Evolutionary conservation across 768 basidiomycete genomes (phyloP), one percentile per base, ranked within the genome.

Genomic region (Trametopsis cervina): DNA sequence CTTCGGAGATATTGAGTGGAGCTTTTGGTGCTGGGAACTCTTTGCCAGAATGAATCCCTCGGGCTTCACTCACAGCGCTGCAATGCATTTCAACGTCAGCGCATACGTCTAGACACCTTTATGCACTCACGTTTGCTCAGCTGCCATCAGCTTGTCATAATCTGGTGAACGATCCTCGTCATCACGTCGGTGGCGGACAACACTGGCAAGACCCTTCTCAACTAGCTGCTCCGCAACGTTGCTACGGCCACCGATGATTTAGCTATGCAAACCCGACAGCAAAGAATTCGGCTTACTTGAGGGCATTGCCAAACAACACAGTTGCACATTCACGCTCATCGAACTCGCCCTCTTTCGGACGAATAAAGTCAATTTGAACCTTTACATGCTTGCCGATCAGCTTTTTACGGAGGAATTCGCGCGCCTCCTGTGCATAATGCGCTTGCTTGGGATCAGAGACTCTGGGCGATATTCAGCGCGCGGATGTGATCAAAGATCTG

Each of bases 161-260:
- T 97, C 95, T 4, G 85, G 76, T n/a, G 94, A 94, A 40, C 94
- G 80, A 57, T 94, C 89, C 65, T 98, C 95, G 60, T 98, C 95
- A 56, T 95, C 94, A 18, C 90, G 81, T 60, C 83, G 87, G 67
- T 99, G 95, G 40, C 95, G 83, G 22, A 98, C 81, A 9, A 88
- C 85, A 47, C 81, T 86, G 3, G 91, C 90, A 24, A 95, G 69
- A 40, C 96, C 95, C 59, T 91, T 92, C 61, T 97, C 96, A 44
- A 97, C 81, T 26, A 99, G 69, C 61, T 92, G 88, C 60, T 95
- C 93, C 0, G 94, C 88, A 43, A 98, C 71, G 60, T 96, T 97
- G 21, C 45, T 56, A 4, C 43, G 24, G 12, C 41, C 22, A 29
- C 5, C 13, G 24, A n/a, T 43, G 17, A 17, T 5, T 2, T 18